Evolutionary conservation across 31 red algal species (phyloP).

Genomic region (Odonthalia washingtoniensis): DNA sequence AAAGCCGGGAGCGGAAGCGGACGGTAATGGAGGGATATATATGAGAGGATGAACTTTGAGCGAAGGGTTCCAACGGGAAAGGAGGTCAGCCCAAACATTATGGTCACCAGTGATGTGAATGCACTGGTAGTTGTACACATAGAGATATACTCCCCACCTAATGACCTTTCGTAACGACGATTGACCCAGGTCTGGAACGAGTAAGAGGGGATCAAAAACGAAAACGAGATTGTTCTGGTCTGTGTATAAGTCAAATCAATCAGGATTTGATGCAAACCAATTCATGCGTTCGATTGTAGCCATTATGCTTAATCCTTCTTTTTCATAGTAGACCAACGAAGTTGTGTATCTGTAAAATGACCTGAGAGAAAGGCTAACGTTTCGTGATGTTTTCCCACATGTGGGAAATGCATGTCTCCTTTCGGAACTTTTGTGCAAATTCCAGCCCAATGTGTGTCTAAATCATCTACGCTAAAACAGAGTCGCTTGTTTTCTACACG

Average conservation of each 20-base stretch:
- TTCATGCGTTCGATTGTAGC: no score
- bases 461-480: background rate
- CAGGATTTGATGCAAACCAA: background rate
- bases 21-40: background rate
- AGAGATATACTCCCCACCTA: background rate
- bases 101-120: background rate
- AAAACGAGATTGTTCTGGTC: constrained; percentile 23
- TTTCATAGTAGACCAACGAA: background rate
- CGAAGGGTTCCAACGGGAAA: background rate
- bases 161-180: background rate
- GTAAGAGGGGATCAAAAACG: constrained; percentile 16
- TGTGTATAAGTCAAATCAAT: constrained; percentile 1
- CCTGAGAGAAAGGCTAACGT: background rate
- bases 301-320: no score
- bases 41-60: background rate
- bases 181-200: background rate
- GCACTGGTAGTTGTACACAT: background rate
- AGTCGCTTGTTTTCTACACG: background rate
- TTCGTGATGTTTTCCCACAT: background rate
- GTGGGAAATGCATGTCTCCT: background rate
- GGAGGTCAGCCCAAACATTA: background rate
- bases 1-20: background rate
- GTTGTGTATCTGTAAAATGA: background rate
- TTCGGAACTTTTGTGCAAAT: background rate
- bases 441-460: background rate